Percentiles rank a stretch among this genome's conserved stretches.
Evolutionary conservation across 495 filamentous ascomycete species (phyloP).

Genomic region (Venustampulla echinocandica): DNA sequence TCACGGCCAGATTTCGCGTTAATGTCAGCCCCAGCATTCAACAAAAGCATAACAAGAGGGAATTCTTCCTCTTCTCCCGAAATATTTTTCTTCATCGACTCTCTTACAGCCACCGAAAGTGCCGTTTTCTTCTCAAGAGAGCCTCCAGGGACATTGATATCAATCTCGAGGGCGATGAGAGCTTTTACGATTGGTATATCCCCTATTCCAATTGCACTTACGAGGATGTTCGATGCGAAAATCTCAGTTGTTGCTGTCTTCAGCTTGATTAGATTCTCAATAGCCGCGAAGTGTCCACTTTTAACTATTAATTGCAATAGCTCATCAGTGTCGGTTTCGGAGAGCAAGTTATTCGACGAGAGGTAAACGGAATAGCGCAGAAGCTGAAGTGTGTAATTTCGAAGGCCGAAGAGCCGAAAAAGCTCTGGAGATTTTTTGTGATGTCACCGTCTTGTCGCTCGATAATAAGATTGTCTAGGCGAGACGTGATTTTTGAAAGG

Average conservation of each 20-base stretch:
- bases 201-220: conserved; percentile 2
- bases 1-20: conserved; percentile 2
- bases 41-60: conserved; percentile 6
- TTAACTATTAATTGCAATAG: conserved; percentile 6
- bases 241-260: conserved; percentile 8
- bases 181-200: background rate
- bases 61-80: background rate
- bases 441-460: conserved; percentile 7
- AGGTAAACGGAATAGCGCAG: conserved; percentile 9
- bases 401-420: conserved; percentile 3
- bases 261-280: conserved; percentile 6
- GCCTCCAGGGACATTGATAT: conserved; percentile 7
- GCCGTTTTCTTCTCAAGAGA: background rate
- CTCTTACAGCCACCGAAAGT: background rate
- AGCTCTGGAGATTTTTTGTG: conserved; percentile 1
- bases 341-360: conserved; percentile 8
- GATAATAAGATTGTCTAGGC: conserved; percentile 2
- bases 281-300: conserved; percentile 3
- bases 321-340: conserved; percentile 2
- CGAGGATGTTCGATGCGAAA: conserved; percentile 6
- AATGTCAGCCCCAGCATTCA: conserved; percentile 8
- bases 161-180: conserved; percentile 3
- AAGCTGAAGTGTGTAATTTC: conserved; percentile 6
- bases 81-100: background rate
- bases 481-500: conserved; percentile 5